Conservation (phyloP, 768 basidiomycete genomes). For the Termitomyces titanicus region DNA sequence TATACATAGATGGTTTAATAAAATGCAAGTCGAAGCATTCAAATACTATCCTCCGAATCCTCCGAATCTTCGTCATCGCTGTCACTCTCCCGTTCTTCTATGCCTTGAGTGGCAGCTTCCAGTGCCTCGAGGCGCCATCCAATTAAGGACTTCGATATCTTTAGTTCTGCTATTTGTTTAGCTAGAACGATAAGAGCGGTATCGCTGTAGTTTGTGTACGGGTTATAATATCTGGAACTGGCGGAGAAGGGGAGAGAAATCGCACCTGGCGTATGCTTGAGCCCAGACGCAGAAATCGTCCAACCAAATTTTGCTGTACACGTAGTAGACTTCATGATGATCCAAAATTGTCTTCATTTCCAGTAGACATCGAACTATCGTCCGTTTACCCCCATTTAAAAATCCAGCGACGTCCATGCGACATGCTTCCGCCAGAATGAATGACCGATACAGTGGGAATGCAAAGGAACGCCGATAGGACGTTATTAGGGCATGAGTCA, state of each 20-base stretch:
- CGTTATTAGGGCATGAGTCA: slow-evolving; percentile 48
- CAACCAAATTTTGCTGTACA: slow-evolving; percentile 86
- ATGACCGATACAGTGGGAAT: slow-evolving; percentile 81
- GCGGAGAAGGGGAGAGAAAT: slow-evolving; percentile 1
- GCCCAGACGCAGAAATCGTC: slow-evolving; percentile 85
- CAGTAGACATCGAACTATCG: slow-evolving; percentile 61
- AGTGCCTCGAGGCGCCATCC: slow-evolving; percentile 72
- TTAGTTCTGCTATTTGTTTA: slow-evolving; percentile 31
- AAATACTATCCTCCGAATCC: slow-evolving; percentile 13
- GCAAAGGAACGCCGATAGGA: slow-evolving; percentile 74
- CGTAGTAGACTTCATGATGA: slow-evolving; percentile 81
- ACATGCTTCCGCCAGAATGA: slow-evolving; percentile 67
- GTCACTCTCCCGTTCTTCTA: slow-evolving; percentile 42
- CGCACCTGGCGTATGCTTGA: slow-evolving; percentile 66
- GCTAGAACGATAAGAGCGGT: slow-evolving; percentile 46
- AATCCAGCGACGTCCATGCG: slow-evolving; percentile 56
- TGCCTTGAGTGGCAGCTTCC: slow-evolving; percentile 50
- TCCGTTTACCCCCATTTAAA: slow-evolving; percentile 58
- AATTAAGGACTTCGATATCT: slow-evolving; percentile 50
- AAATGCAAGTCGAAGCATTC: background rate
- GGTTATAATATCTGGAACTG: background rate
- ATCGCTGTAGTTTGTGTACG: slow-evolving; percentile 44
- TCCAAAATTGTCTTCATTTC: slow-evolving; percentile 73
- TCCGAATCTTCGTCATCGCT: slow-evolving; percentile 64
- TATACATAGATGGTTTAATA: slow-evolving; percentile 4